Evolutionary conservation across 2,329 filamentous ascomycete genomes (phyloP).

Genomic region (Trichophyton mentagrophytes): DNA sequence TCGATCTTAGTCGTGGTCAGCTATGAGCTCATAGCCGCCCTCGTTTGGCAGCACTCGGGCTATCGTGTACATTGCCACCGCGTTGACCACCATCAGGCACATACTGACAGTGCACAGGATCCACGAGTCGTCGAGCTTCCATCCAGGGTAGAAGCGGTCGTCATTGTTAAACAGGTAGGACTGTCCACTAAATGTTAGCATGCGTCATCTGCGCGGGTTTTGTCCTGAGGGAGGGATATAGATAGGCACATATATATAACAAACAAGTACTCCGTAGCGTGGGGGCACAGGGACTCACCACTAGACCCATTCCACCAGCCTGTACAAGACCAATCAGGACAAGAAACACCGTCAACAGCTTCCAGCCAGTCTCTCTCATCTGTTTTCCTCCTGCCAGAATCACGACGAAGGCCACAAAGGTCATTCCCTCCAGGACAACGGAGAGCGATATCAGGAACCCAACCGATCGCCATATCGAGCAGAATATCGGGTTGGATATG

Average conservation of each 20-base stretch:
- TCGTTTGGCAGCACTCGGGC: conserved; percentile 62
- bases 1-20: conserved; percentile 22
- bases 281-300: conserved; percentile 48
- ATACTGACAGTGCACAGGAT: conserved; percentile 55
- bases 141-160: conserved; percentile 69
- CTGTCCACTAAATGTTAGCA: conserved; percentile 33
- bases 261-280: background rate
- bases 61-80: conserved; percentile 49
- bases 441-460: conserved; percentile 81
- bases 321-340: conserved; percentile 54
- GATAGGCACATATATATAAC: background rate
- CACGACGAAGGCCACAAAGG: conserved; percentile 65
- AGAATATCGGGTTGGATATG: conserved; percentile 44
- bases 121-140: conserved; percentile 69
- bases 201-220: background rate
- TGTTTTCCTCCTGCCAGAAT: conserved; percentile 67
- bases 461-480: conserved; percentile 78
- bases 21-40: conserved; percentile 73
- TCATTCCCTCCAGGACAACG: conserved; percentile 67
- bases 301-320: conserved; percentile 64
- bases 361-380: conserved; percentile 73
- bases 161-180: conserved; percentile 75
- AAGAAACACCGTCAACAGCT: conserved; percentile 55
- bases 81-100: conserved; percentile 42
- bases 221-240: too few relatives aligned